These are phyloP conservation scores for Phytophthora pluvialis DNA, from an alignment of 352 stramenopile species.

Conservation along the genomic window DNA sequence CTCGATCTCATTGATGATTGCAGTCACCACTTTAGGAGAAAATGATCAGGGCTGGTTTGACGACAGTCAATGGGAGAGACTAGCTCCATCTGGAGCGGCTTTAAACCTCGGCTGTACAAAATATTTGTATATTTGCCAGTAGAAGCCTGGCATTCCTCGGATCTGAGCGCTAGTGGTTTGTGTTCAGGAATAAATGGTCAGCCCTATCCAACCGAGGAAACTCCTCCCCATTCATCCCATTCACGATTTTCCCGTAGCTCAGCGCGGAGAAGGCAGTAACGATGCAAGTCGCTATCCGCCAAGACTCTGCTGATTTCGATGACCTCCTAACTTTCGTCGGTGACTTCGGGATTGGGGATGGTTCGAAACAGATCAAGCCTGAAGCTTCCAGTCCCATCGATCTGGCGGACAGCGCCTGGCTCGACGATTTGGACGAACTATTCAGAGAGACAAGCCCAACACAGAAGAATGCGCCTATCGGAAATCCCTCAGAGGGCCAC, in stretches of 20 bases:
- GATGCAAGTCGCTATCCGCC: slow-evolving; percentile 14
- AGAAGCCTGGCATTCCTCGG: neutral
- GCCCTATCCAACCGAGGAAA: neutral
- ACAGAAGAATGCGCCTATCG: neutral
- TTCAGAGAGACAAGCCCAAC: slow-evolving; percentile 4
- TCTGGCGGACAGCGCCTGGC: slow-evolving; percentile 12
- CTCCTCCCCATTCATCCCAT: neutral
- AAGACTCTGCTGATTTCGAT: slow-evolving; percentile 18
- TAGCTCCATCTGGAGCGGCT: no score
- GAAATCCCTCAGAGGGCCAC: neutral
- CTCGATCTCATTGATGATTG: no score
- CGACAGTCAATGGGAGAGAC: no score
- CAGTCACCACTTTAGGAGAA: no score
- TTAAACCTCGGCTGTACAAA: no score
- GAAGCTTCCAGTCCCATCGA: neutral
- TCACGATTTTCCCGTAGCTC: neutral
- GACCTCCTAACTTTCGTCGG: slow-evolving; percentile 20
- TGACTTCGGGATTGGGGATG: slow-evolving; percentile 1
- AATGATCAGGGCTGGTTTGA: no score
- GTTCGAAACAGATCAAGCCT: neutral
- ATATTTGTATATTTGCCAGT: no score
- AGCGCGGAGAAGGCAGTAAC: neutral
- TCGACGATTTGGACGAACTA: slow-evolving; percentile 9
- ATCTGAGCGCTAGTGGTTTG: neutral
- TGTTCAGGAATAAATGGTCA: neutral